These are phyloP conservation scores for Sporisorium scitamineum DNA, from an alignment of 1,284 basidiomycete species.

Conservation along the genomic window DNA sequence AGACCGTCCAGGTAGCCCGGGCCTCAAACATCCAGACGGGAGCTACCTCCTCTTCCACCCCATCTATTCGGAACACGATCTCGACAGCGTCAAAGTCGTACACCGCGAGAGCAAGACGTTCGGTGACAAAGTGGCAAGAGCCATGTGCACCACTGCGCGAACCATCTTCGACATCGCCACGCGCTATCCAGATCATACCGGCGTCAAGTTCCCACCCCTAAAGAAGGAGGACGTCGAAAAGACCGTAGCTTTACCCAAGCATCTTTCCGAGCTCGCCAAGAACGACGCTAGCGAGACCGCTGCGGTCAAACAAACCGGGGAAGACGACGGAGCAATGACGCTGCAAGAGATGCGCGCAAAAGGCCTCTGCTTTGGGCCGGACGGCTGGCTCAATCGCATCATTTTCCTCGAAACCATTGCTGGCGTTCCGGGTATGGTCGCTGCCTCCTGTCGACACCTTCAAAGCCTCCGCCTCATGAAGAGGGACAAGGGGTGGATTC, in stretches of 20 bases:
- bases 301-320: slow-evolving; percentile 29
- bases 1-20: slow-evolving; percentile 20
- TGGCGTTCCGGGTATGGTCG: slow-evolving; percentile 88
- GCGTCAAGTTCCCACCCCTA: slow-evolving; percentile 46
- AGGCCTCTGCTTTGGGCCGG: slow-evolving; percentile 56
- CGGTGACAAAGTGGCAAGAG: slow-evolving; percentile 79
- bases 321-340: slow-evolving; percentile 40
- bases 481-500: slow-evolving; percentile 61
- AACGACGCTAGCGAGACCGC: background rate
- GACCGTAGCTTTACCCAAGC: slow-evolving; percentile 39
- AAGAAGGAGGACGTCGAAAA: slow-evolving; percentile 43
- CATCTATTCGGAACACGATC: slow-evolving; percentile 72
- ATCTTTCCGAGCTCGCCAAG: slow-evolving; percentile 14
- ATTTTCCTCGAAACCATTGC: slow-evolving; percentile 76
- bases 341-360: slow-evolving; percentile 57
- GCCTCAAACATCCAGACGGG: slow-evolving; percentile 32
- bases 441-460: slow-evolving; percentile 82
- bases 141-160: slow-evolving; percentile 39
- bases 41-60: slow-evolving; percentile 55
- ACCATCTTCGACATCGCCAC: slow-evolving; percentile 59
- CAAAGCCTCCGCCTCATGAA: slow-evolving; percentile 54
- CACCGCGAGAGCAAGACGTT: slow-evolving; percentile 77
- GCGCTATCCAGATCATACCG: slow-evolving; percentile 52
- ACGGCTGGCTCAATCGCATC: slow-evolving; percentile 58
- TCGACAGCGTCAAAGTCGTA: slow-evolving; percentile 83